These are phyloP conservation scores for Luffa aegyptiaca DNA, from an alignment of 306 rosid genomes.

Conservation along the genomic window DNA sequence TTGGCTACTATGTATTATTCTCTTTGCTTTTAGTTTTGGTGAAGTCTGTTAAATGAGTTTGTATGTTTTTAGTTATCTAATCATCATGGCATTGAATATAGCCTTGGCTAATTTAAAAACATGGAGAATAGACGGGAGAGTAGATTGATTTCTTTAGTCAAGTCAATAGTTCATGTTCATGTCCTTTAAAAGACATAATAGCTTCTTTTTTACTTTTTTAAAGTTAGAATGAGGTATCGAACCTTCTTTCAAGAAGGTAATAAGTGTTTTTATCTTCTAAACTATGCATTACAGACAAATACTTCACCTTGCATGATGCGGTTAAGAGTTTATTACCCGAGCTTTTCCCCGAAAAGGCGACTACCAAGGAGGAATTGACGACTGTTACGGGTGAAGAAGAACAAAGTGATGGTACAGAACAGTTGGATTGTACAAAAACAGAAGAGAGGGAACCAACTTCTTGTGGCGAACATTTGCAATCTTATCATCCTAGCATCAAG, in stretches of 20 bases:
- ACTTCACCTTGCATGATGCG: slow-evolving; percentile 64
- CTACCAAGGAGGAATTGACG: slow-evolving; percentile 16
- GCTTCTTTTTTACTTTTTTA: too few species aligned
- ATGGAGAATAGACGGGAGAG: not conserved
- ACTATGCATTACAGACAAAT: not conserved
- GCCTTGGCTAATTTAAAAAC: not conserved
- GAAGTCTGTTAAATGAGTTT: not conserved
- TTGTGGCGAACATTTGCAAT: slow-evolving; percentile 18
- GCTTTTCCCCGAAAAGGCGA: slow-evolving; percentile 28
- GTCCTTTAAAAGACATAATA: not conserved
- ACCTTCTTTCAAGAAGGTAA: too few species aligned
- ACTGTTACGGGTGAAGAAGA: slow-evolving; percentile 14
- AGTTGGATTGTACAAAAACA: slow-evolving; percentile 15
- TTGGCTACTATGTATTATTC: not conserved
- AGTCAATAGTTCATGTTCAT: not conserved
- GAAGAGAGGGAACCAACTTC: slow-evolving; percentile 32
- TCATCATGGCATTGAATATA: not conserved
- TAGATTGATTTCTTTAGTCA: not conserved
- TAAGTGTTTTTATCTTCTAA: not conserved
- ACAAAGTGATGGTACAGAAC: slow-evolving; percentile 23
- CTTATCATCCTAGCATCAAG: slow-evolving; percentile 34
- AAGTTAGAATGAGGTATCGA: not conserved
- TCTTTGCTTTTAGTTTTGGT: not conserved
- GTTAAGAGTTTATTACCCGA: slow-evolving; percentile 64
- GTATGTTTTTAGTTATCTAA: not conserved